A percentile compares a stretch with the other conserved stretches of the same genome.
phyloP scores from a whole-genome alignment of 768 basidiomycete genomes.

The Psilocybe azurescens region DNA sequence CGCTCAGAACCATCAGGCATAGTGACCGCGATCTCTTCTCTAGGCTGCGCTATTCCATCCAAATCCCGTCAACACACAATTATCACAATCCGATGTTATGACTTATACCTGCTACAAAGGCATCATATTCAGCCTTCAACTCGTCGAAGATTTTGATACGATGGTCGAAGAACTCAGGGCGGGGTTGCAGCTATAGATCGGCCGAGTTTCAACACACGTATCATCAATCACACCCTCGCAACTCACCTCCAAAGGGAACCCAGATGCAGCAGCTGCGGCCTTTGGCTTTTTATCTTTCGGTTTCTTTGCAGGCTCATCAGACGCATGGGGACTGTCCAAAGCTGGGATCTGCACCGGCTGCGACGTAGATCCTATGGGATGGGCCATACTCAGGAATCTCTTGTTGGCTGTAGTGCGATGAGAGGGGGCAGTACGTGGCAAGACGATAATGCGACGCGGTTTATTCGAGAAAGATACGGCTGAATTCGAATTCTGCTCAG shows the following conservation, averaged over 20 bases:
- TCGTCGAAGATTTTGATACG: constrained; percentile 90
- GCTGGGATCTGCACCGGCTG: constrained; percentile 53
- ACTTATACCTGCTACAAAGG: constrained; percentile 71
- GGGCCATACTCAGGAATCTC: constrained; percentile 52
- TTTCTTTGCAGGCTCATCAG: constrained; percentile 28
- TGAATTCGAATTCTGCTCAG: constrained; percentile 39
- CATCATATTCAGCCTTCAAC: constrained; percentile 84
- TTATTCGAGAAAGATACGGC: constrained; percentile 34
- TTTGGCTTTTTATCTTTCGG: constrained; percentile 54
- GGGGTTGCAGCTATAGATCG: constrained; percentile 70
- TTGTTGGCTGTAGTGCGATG: constrained; percentile 21
- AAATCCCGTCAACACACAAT: constrained; percentile 9
- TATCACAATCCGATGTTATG: neutral
- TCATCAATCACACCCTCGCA: neutral
- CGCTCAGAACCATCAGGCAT: constrained; percentile 87
- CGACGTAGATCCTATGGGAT: constrained; percentile 59
- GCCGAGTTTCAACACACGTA: neutral
- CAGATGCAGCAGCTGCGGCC: constrained; percentile 36
- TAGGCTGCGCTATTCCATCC: constrained; percentile 65
- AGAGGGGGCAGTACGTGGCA: constrained; percentile 33
- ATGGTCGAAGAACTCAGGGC: constrained; percentile 86
- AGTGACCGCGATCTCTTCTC: constrained; percentile 83
- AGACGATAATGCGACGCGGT: constrained; percentile 35
- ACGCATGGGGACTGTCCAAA: constrained; percentile 47
- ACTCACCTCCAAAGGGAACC: constrained; percentile 69